Conservation (phyloP, 2,329 filamentous ascomycete genomes). For the Beauveria sp. region DNA sequence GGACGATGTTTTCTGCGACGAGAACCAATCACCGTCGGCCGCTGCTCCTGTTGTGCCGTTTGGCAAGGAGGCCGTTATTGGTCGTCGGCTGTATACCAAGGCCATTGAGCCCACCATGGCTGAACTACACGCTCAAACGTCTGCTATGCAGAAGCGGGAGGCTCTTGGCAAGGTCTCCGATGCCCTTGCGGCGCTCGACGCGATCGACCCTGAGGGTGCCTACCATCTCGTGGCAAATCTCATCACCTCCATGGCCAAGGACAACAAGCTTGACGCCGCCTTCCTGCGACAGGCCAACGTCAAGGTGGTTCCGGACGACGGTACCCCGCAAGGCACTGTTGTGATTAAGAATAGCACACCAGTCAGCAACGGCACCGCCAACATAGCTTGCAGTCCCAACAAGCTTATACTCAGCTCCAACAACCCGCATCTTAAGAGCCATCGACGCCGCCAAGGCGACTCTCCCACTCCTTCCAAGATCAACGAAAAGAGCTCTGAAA, state of each 20-base stretch:
- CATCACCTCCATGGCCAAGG: constrained; percentile 63
- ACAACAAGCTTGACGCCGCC: constrained; percentile 54
- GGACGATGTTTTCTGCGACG: constrained; percentile 44
- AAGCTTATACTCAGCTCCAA: constrained; percentile 73
- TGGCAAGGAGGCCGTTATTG: constrained; percentile 76
- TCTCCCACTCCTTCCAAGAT: constrained; percentile 24
- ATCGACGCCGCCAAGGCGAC: constrained; percentile 57
- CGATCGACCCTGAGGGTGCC: constrained; percentile 82
- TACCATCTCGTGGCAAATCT: constrained; percentile 77
- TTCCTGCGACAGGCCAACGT: constrained; percentile 35
- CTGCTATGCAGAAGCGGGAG: constrained; percentile 61
- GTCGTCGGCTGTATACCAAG: constrained; percentile 72
- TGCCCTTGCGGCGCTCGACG: constrained; percentile 77
- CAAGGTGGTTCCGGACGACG: constrained; percentile 33
- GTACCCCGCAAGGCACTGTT: constrained; percentile 47
- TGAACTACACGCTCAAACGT: constrained; percentile 78
- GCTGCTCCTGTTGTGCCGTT: constrained; percentile 44
- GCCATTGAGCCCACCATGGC: constrained; percentile 76
- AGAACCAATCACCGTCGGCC: constrained; percentile 53
- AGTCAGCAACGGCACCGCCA: constrained; percentile 18
- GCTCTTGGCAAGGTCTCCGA: constrained; percentile 77
- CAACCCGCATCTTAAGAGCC: constrained; percentile 79
- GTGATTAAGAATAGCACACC: constrained; percentile 46
- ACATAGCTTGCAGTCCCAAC: constrained; percentile 30
- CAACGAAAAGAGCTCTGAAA: constrained; percentile 39